Evolutionary conservation across 2,329 filamentous ascomycete species (phyloP).

Genomic region (Claviceps africana): DNA sequence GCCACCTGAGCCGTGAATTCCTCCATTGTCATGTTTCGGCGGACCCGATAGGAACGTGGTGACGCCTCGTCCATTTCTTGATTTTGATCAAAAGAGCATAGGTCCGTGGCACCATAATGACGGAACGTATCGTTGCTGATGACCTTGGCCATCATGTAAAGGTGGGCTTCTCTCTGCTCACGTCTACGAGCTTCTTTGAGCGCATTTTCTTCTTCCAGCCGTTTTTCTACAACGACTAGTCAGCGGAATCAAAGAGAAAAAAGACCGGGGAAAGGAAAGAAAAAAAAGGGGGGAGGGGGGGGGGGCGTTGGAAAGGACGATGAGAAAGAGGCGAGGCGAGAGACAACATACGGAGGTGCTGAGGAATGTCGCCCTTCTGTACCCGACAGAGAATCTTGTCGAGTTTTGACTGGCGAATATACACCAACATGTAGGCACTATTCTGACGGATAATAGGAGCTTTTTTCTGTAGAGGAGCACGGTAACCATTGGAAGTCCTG

Average conservation of each 20-base stretch:
- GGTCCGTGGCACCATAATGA: slow-evolving; percentile 69
- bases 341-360: slow-evolving; percentile 54
- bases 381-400: slow-evolving; percentile 70
- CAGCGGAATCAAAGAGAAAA: slow-evolving; percentile 1
- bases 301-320: too few species aligned
- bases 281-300: too few species aligned
- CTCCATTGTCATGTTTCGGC: slow-evolving; percentile 59
- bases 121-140: slow-evolving; percentile 72
- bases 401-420: slow-evolving; percentile 77
- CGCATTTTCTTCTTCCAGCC: slow-evolving; percentile 70
- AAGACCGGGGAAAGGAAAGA: not conserved
- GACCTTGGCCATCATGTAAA: slow-evolving; percentile 76
- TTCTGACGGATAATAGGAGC: slow-evolving; percentile 49
- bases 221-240: slow-evolving; percentile 37
- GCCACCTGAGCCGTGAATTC: slow-evolving; percentile 63
- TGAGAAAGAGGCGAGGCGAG: not conserved
- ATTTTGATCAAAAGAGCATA: slow-evolving; percentile 54
- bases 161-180: slow-evolving; percentile 84
- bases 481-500: slow-evolving; percentile 32
- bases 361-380: slow-evolving; percentile 62
- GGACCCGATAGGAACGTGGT: slow-evolving; percentile 57
- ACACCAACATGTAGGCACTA: slow-evolving; percentile 98
- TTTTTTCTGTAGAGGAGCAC: slow-evolving; percentile 38
- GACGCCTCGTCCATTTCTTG: slow-evolving; percentile 53
- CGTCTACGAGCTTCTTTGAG: slow-evolving; percentile 63